Base-by-base conservation (phyloP, 106 monocot genomes). In the Dendrobium chrysotoxum region DNA sequence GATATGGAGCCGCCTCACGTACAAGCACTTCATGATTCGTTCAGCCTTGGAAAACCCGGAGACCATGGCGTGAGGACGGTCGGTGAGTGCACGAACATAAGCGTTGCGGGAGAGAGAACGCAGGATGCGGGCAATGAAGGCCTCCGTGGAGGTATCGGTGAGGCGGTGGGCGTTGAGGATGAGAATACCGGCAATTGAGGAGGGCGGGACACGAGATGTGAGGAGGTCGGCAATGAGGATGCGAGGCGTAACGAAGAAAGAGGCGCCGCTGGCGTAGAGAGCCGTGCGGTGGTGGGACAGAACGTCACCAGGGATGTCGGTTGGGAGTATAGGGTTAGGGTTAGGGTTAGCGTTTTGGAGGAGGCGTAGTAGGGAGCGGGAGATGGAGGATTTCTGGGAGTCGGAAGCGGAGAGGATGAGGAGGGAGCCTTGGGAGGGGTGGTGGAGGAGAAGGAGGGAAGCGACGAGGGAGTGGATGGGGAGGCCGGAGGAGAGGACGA, bases 1-100 rank as follows among this genome's bases (percentile, higher is more conserved):
- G 10, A 99, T 85, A 79, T 95, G 95, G 46, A 99, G 88, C 45
- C 85, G 79, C 31, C 93, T 83, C 10, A 99, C 79, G 26, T 75
- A 91, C 46, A 99, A 87, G 74, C 87, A 85, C 88, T 93, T 95
- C 91, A 99, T 87, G 58, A 86, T 84, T 67, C 99, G 85, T 86
- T 95, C 95, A 13, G 91, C 88, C 89, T 99, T 99, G 71, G 93
- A 85, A 64, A 95, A 99, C 0, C 95, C 99, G 30, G 95, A 28
- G 35, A 88, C 83, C 88, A 99, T 93, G 57, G 86, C 80, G 61
- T 95, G 87, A n/a, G 99, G 91, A 31, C 82, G 81, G 79, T 99
- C 99, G 44, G 99, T 82, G 80, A 99, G 85, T 28, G 95, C 99
- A 45, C 74, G 70, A n/a, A 91, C 84, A 26, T 83, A 88, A 23